phyloP scores from a whole-genome alignment of 169 alveolate genomes.

The Plasmodium malariae region DNA sequence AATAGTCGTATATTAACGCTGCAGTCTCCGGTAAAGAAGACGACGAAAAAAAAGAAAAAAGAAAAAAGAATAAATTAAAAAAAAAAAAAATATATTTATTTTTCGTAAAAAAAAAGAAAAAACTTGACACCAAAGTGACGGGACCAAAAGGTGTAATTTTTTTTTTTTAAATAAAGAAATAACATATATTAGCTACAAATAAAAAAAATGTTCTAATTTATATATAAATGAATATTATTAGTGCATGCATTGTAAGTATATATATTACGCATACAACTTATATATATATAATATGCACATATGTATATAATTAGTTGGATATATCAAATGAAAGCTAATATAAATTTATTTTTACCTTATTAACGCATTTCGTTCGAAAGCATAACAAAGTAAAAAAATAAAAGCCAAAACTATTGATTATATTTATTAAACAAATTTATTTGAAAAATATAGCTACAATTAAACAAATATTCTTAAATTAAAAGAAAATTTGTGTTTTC shows the following conservation, averaged over 20 bases:
- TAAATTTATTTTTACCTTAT: too few relatives aligned
- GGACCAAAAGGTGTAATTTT: slow-evolving; percentile 70
- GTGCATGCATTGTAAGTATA: neutral
- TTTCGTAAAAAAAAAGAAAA: slow-evolving; percentile 35
- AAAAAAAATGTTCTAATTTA: neutral
- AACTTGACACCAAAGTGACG: slow-evolving; percentile 21
- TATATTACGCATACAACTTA: too few relatives aligned
- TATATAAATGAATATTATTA: neutral
- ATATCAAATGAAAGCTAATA: too few relatives aligned
- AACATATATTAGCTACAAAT: slow-evolving; percentile 6
- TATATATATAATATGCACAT: too few relatives aligned
- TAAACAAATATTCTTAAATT: too few relatives aligned
- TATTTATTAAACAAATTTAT: too few relatives aligned
- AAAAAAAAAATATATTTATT: slow-evolving; percentile 57
- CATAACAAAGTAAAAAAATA: too few relatives aligned
- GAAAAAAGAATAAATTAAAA: slow-evolving; percentile 8
- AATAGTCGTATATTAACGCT: slow-evolving; percentile 74
- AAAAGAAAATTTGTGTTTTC: too few relatives aligned
- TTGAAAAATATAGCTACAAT: too few relatives aligned
- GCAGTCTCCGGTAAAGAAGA: slow-evolving; percentile 80
- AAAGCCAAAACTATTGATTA: too few relatives aligned
- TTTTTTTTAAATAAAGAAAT: slow-evolving; percentile 16
- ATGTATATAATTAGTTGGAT: too few relatives aligned
- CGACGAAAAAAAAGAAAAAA: slow-evolving; percentile 40
- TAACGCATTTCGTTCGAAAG: too few relatives aligned